Base-by-base conservation (phyloP, 352 stramenopile species). In the Detonula confervacea region DNA sequence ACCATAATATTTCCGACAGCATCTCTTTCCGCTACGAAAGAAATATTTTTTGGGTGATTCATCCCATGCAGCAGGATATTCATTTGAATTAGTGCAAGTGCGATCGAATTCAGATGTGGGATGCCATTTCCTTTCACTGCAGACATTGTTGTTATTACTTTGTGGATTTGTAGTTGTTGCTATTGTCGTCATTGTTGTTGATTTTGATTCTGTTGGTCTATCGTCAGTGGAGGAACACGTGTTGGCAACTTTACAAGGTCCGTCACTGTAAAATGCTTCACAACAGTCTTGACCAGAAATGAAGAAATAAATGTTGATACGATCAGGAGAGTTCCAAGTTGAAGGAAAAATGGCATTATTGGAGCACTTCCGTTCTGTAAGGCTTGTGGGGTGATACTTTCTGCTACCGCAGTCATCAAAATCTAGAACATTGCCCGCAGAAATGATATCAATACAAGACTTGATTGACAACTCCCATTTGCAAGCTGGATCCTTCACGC, bases 121-220 rank as follows among this genome's bases (percentile, higher is more conserved):
- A 29, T 61, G 52, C 16, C 22, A 61, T 25, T 33, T 61, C 52
- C 52, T 29, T 39, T 61, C 22, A 39, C 5, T 30, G 22, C 52
- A 61, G n/a, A n/a, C n/a, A n/a, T n/a, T n/a, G n/a, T n/a, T n/a
- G n/a, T n/a, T n/a, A 61, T 61, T 25, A 24, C 14, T 54, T 42
- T 42, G 33, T 42, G 33, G 11, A 42, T 5, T 42, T 5, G 44
- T 24, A 6, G 18, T n/a, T 54, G 44, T 24, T 54, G 44, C 14
- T 24, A n/a, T 24, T 54, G 44, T 24, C n/a, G n/a, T n/a, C n/a
- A n/a, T n/a, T n/a, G 12, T 54, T n/a, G 18, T 24, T n/a, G 7
- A n/a, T 54, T 24, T 8, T 54, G 5, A 42, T 5, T 42, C 5
- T 42, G 11, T 42, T 42, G 33, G 5, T 42, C 5, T 42, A 42